Evolutionary conservation across 192 early-diverging fungal genomes (phyloP).

Genomic region (Rhizoclosmatium globosum): DNA sequence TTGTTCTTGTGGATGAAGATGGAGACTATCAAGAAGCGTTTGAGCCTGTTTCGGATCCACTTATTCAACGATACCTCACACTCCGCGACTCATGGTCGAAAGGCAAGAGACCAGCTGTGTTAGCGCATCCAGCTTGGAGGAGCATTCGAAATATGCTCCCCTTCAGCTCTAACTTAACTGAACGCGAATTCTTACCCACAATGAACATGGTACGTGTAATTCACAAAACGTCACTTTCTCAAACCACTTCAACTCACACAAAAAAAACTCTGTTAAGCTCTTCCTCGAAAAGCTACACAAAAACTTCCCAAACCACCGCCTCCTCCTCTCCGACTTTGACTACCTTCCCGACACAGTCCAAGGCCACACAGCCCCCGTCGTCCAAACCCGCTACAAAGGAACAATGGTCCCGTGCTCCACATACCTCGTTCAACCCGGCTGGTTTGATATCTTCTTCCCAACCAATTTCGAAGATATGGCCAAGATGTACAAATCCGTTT

Average conservation of each 20-base stretch:
- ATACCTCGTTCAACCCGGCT: conserved; percentile 97
- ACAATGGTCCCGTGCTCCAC: conserved; percentile 95
- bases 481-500: conserved; percentile 70
- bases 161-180: conserved; percentile 85
- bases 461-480: conserved; percentile 91
- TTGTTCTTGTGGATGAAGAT: conserved; percentile 82
- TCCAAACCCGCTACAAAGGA: conserved; percentile 90
- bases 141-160: conserved; percentile 72
- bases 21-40: conserved; percentile 89
- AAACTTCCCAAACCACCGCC: conserved; percentile 86
- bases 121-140: conserved; percentile 53
- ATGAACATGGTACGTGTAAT: conserved; percentile 53
- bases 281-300: conserved; percentile 78
- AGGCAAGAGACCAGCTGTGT: conserved; percentile 69
- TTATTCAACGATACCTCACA: conserved; percentile 76
- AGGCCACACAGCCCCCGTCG: conserved; percentile 89
- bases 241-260: background rate
- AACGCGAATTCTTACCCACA: conserved; percentile 90
- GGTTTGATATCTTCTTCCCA: conserved; percentile 99
- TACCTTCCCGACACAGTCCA: conserved; percentile 82
- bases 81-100: conserved; percentile 59
- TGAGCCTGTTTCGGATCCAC: conserved; percentile 79
- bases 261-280: conserved; percentile 40
- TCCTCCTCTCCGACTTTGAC: conserved; percentile 92
- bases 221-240: background rate